Evolutionary conservation across 2,329 filamentous ascomycete species (phyloP).

Genomic region (Trichoderma sp.): DNA sequence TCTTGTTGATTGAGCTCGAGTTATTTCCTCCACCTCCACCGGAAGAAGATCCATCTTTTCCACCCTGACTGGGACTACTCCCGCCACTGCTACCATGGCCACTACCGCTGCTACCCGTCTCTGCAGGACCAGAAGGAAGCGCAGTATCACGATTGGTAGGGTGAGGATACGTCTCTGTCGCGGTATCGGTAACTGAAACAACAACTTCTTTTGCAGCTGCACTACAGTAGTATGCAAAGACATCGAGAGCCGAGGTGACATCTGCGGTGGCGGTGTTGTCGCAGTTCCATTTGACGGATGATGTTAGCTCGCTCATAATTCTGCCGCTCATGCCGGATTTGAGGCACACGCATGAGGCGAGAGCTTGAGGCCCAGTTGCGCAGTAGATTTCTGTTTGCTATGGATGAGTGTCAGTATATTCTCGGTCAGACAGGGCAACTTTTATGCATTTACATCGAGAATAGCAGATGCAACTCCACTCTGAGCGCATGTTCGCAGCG

Average conservation of each 20-base stretch:
- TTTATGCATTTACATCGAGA: slow-evolving; percentile 41
- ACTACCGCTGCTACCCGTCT: slow-evolving; percentile 30
- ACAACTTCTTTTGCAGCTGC: slow-evolving; percentile 51
- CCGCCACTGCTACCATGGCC: slow-evolving; percentile 30
- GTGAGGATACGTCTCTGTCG: slow-evolving; percentile 29
- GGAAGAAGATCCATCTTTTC: background rate
- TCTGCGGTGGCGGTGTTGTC: slow-evolving; percentile 49
- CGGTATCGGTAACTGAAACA: slow-evolving; percentile 48
- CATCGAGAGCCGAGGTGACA: slow-evolving; percentile 50
- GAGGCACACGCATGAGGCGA: slow-evolving; percentile 58
- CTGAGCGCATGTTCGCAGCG: slow-evolving; percentile 51
- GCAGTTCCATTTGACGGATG: slow-evolving; percentile 51
- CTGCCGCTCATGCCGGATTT: slow-evolving; percentile 52
- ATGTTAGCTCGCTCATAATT: slow-evolving; percentile 50
- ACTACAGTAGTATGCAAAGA: slow-evolving; percentile 55
- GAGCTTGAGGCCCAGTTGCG: slow-evolving; percentile 50
- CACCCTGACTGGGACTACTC: slow-evolving; percentile 6
- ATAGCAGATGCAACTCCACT: slow-evolving; percentile 49
- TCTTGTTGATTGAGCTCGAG: slow-evolving; percentile 34
- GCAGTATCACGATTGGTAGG: slow-evolving; percentile 31
- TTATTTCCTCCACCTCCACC: slow-evolving; percentile 26
- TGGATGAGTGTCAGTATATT: background rate
- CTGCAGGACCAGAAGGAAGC: slow-evolving; percentile 25
- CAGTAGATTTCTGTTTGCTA: slow-evolving; percentile 46
- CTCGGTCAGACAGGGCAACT: background rate